Percentiles rank a stretch among this genome's conserved stretches.
phyloP scores from a whole-genome alignment of 148 eudicot species.

The Cornus kousa region DNA sequence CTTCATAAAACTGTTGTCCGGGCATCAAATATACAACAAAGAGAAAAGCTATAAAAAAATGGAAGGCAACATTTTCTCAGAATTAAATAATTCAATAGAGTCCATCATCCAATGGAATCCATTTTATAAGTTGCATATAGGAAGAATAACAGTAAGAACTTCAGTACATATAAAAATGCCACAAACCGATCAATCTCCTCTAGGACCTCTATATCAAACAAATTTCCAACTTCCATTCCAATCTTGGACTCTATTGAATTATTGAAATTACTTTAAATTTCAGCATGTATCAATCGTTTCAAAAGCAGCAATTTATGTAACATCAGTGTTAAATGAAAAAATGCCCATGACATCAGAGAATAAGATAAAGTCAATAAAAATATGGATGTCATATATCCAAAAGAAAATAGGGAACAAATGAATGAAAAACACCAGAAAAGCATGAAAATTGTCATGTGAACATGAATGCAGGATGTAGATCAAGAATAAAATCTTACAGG shows the following conservation, averaged over 20 bases:
- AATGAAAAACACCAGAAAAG: not conserved
- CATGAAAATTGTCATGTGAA: not conserved
- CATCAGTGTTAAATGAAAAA: conserved; percentile 2
- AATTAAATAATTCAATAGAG: not conserved
- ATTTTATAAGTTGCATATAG: not conserved
- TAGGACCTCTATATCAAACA: not conserved
- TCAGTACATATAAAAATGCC: not conserved
- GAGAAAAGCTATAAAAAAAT: not conserved
- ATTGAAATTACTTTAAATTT: no score
- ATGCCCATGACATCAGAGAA: not conserved
- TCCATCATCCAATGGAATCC: not conserved
- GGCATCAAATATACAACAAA: not conserved
- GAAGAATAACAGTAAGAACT: not conserved
- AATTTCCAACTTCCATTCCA: not conserved
- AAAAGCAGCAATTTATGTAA: conserved; percentile 1
- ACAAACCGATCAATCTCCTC: not conserved
- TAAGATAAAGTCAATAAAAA: not conserved
- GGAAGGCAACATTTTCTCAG: not conserved
- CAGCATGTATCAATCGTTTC: no score
- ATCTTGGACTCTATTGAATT: not conserved
- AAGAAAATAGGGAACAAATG: not conserved
- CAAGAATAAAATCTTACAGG: no score
- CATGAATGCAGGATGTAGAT: no score
- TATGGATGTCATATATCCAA: not conserved
- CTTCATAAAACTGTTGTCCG: not conserved